phyloP scores from a whole-genome alignment of 2,329 filamentous ascomycete species.

The Diaporthe citri region DNA sequence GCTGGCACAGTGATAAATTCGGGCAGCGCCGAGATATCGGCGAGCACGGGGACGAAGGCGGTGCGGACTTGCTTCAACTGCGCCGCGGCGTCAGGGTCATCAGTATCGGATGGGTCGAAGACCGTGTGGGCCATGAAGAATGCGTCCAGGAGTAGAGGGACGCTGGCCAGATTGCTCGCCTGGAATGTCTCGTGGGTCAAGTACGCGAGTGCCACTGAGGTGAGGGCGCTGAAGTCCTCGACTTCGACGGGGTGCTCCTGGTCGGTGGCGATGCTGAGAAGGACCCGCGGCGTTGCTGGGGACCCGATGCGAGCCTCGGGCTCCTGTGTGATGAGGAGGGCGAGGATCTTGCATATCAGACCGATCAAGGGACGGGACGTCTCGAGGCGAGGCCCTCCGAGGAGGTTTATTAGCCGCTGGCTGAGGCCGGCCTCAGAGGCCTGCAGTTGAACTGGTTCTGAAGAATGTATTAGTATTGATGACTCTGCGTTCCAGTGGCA shows the following conservation, averaged over 20 bases:
- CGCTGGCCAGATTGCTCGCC: slow-evolving; percentile 57
- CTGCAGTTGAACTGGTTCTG: slow-evolving; percentile 69
- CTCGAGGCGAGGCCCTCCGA: slow-evolving; percentile 59
- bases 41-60: slow-evolving; percentile 63
- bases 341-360: slow-evolving; percentile 69
- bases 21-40: slow-evolving; percentile 61
- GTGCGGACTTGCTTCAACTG: slow-evolving; percentile 63
- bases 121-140: slow-evolving; percentile 62
- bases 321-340: slow-evolving; percentile 66
- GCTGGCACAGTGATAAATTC: slow-evolving; percentile 49
- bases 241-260: slow-evolving; percentile 58
- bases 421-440: slow-evolving; percentile 67
- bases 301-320: slow-evolving; percentile 59
- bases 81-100: slow-evolving; percentile 59
- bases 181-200: slow-evolving; percentile 67
- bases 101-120: slow-evolving; percentile 52
- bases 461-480: slow-evolving; percentile 40
- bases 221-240: slow-evolving; percentile 66
- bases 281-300: slow-evolving; percentile 59
- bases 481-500: background rate
- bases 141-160: slow-evolving; percentile 60
- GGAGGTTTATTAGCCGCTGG: slow-evolving; percentile 60
- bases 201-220: slow-evolving; percentile 67
- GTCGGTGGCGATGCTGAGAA: slow-evolving; percentile 63
- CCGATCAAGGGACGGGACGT: slow-evolving; percentile 59